A percentile compares a stretch with the other conserved stretches of the same genome.
Evolutionary conservation across 139 green algal genomes (phyloP).

Genomic region (Mesostigma viride): DNA sequence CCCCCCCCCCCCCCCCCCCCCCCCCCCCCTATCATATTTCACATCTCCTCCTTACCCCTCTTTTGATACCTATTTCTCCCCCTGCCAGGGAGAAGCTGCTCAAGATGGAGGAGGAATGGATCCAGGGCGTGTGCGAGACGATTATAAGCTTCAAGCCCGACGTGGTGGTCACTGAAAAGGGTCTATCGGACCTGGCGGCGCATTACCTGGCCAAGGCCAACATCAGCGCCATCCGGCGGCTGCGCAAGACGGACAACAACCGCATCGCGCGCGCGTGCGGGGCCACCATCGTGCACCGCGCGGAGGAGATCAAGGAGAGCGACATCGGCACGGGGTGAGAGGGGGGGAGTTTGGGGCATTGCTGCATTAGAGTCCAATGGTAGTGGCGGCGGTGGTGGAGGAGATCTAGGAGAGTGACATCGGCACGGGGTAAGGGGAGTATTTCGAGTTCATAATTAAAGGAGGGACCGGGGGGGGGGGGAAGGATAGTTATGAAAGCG

Average conservation of each 20-base stretch:
- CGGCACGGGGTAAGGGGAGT: too few species aligned
- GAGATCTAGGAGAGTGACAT: constrained; percentile 87
- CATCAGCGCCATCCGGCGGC: constrained; percentile 85
- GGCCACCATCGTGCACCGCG: constrained; percentile 88
- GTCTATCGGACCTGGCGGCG: constrained; percentile 81
- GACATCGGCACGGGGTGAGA: constrained; percentile 91
- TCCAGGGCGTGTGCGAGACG: constrained; percentile 58
- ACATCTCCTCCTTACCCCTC: too few species aligned
- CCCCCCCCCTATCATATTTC: too few species aligned
- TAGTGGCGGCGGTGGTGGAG: too few species aligned
- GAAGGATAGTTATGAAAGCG: too few species aligned
- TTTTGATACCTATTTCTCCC: background rate
- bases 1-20: too few species aligned
- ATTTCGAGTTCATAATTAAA: too few species aligned
- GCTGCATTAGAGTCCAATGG: too few species aligned
- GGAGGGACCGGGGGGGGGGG: too few species aligned
- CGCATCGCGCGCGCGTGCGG: constrained; percentile 79
- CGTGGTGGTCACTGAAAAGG: constrained; percentile 96
- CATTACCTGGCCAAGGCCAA: constrained; percentile 66
- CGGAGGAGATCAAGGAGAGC: constrained; percentile 73
- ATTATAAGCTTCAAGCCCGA: constrained; percentile 91
- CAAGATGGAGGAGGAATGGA: constrained; percentile 92
- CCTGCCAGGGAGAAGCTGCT: constrained; percentile 56
- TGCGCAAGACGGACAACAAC: constrained; percentile 99
- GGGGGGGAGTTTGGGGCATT: too few species aligned